Conservation (phyloP, 2,329 filamentous ascomycete genomes). For the Penicillium sp. region DNA sequence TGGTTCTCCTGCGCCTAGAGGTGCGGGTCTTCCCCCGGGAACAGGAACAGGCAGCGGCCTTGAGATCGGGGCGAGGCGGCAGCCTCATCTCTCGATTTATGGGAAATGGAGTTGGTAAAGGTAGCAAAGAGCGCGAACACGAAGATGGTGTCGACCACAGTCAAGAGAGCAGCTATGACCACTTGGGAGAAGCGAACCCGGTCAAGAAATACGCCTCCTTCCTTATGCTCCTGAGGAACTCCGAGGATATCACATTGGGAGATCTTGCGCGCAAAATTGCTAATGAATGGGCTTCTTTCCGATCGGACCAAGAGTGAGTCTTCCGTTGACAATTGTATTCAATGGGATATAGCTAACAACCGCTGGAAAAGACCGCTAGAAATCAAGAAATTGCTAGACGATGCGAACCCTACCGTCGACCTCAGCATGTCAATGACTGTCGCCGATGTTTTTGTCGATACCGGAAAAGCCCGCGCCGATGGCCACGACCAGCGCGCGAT, state of each 20-base stretch:
- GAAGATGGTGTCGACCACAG: not conserved
- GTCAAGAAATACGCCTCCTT: slow-evolving; percentile 32
- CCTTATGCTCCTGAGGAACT: slow-evolving; percentile 34
- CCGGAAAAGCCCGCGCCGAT: slow-evolving; percentile 38
- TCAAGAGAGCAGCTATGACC: not conserved
- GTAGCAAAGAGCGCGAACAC: slow-evolving; percentile 17
- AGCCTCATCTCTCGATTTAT: slow-evolving; percentile 11
- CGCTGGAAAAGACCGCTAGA: slow-evolving; percentile 36
- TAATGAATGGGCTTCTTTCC: slow-evolving; percentile 38
- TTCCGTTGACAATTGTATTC: not conserved
- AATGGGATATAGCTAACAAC: not conserved
- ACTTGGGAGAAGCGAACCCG: not conserved
- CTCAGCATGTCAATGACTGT: slow-evolving; percentile 40
- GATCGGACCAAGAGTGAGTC: slow-evolving; percentile 39
- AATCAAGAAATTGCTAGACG: slow-evolving; percentile 45
- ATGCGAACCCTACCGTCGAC: slow-evolving; percentile 36
- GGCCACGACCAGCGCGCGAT: slow-evolving; percentile 40
- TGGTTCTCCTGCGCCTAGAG: slow-evolving; percentile 44
- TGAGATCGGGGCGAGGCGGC: too few relatives aligned
- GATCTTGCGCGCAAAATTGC: slow-evolving; percentile 37
- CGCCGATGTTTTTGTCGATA: slow-evolving; percentile 44
- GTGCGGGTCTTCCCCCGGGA: slow-evolving; percentile 39
- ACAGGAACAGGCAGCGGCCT: slow-evolving; percentile 24
- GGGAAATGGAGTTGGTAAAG: slow-evolving; percentile 13
- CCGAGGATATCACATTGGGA: slow-evolving; percentile 36